Percentiles rank a stretch among this genome's conserved stretches.
phyloP scores from a whole-genome alignment of 352 stramenopile genomes.

The Globisporangium cylindrosporum region DNA sequence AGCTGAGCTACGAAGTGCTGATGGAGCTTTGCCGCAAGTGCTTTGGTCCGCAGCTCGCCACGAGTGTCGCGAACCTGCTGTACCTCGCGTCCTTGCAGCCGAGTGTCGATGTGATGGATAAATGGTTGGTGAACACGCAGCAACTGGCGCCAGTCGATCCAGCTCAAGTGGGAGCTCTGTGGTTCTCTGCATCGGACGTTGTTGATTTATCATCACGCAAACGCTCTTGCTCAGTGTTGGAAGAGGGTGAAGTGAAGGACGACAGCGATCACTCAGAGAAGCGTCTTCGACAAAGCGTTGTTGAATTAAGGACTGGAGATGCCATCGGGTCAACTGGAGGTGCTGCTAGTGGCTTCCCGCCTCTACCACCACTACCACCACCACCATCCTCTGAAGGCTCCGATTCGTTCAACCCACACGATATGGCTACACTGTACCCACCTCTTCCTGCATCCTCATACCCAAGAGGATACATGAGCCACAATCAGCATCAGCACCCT shows the following conservation, averaged over 20 bases:
- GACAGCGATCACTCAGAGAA: conserved; percentile 25
- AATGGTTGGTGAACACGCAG: conserved; percentile 67
- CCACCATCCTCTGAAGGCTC: not conserved
- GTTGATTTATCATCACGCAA: not conserved
- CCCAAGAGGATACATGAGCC: not conserved
- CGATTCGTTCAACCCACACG: not conserved
- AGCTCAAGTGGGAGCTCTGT: conserved; percentile 28
- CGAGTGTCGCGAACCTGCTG: conserved; percentile 62
- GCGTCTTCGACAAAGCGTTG: not conserved
- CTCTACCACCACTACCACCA: conserved; percentile 7
- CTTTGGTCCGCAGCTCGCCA: conserved; percentile 40
- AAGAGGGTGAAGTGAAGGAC: conserved; percentile 55
- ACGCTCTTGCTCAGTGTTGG: conserved; percentile 24
- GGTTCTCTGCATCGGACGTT: conserved; percentile 15
- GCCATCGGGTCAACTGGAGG: not conserved
- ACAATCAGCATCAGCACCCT: not conserved
- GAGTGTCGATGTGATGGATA: conserved; percentile 26
- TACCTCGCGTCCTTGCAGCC: conserved; percentile 71
- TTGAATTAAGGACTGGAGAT: not conserved
- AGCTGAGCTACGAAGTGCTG: conserved; percentile 46
- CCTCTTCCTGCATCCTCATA: conserved; percentile 4
- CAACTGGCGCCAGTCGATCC: conserved; percentile 41
- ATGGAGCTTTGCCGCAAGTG: conserved; percentile 58
- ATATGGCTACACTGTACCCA: not conserved
- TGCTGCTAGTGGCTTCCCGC: not conserved